A percentile compares a stretch with the other conserved stretches of the same genome.
Conservation (phyloP, 331 rosid species). For the Rosa hybrid region DNA sequence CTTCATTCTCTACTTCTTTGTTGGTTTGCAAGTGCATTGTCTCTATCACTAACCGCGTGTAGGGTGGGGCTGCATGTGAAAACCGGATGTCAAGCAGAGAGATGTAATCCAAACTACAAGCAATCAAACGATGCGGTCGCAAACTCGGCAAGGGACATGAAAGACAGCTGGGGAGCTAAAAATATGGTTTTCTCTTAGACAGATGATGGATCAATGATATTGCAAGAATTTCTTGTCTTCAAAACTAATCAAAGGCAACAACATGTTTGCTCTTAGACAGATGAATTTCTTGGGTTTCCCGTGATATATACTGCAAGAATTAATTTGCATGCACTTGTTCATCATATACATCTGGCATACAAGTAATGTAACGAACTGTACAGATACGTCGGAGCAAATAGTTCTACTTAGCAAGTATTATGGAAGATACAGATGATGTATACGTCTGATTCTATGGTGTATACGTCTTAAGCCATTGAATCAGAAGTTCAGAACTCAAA, state of each 20-base stretch:
- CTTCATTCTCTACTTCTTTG: neutral
- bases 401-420: neutral
- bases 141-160: neutral
- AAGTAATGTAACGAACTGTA: neutral
- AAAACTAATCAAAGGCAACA: slow-evolving; percentile 1
- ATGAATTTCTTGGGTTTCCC: neutral
- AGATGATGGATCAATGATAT: neutral
- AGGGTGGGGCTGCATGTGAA: neutral
- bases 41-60: neutral
- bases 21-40: neutral
- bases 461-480: neutral
- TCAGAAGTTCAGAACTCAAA: neutral
- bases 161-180: neutral
- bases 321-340: neutral
- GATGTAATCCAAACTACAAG: neutral
- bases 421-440: neutral
- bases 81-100: neutral
- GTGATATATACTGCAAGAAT: neutral
- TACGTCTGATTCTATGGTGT: too few species aligned
- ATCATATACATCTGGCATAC: slow-evolving; percentile 7
- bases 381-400: neutral
- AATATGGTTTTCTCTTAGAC: neutral
- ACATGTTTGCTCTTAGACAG: neutral
- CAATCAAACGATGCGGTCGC: neutral
- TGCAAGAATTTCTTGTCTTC: neutral